Base-by-base conservation (phyloP, 768 basidiomycete genomes). In the Trichaptum fuscoviolaceum region DNA sequence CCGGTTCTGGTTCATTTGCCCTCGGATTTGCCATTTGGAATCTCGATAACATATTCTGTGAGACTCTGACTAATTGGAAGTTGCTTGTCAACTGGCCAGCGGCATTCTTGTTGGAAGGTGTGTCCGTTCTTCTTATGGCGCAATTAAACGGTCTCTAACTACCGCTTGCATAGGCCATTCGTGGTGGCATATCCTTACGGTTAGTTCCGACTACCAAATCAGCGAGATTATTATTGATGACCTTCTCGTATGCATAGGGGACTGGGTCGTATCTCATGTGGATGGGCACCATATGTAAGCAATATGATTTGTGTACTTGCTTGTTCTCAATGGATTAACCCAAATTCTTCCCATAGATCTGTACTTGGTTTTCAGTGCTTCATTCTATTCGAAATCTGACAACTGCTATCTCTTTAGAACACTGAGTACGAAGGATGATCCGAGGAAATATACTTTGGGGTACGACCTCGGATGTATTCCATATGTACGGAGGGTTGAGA, bases 21-120 rank as follows among this genome's bases (percentile, higher is more conserved):
- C 70, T 85, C 7, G 92, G 89, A 0, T 93, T 92, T 73, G 73
- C 85, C 15, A 77, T 92, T 25, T 93, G 91, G 91, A 94, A 93
- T 72, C 69, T 93, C 68, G 92, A 94, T 73, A 93, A 92, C 70
- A 80, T 89, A 9, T 92, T 88, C 70, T 94, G 92, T 72, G 78
- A 79, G 63, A 74, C 75, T 18, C 70, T 90, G 61, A 89, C 87
- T 9, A 66, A 70, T 9, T 85, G 84, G 83, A 90, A 89, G 71
- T 72, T 80, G 2, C 63, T 69, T 8, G 59, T 89, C 9, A 87
- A 88, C 0, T 90, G 87, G 87, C 89, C 89, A 8, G 66, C 73
- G 15, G 88, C 88, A 7, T 90, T 91, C 71, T 67, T 89, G 24
- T 75, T 91, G 8, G 89, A 91, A 78, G 88, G 87, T 67, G 24